phyloP scores from a whole-genome alignment of 169 alveolate species.

The Eimeria tenella region DNA sequence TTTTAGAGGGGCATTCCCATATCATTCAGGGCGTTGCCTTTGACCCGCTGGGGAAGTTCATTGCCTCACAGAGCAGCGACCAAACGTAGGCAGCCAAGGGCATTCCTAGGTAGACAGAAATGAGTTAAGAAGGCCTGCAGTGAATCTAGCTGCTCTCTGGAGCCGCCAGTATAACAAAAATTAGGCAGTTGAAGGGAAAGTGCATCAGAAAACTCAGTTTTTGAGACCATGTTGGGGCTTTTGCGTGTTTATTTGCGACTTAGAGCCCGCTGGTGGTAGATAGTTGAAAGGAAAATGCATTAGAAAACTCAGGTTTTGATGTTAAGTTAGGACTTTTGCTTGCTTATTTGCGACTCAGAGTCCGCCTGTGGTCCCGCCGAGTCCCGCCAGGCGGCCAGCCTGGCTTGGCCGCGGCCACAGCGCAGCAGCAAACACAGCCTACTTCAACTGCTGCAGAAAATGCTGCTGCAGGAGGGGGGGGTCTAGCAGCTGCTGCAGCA shows the following conservation, averaged over 20 bases:
- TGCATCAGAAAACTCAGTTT: no score
- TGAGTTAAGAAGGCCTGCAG: not conserved
- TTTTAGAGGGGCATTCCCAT: constrained; percentile 90
- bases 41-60: constrained; percentile 85
- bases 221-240: no score
- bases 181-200: not conserved
- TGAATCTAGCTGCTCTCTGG: not conserved
- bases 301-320: no score
- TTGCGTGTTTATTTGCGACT: no score
- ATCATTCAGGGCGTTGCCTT: constrained; percentile 90
- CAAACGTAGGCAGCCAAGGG: constrained; percentile 65
- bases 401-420: not conserved
- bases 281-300: no score
- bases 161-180: not conserved
- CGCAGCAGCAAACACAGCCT: not conserved
- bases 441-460: not conserved
- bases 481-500: not conserved
- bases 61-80: constrained; percentile 94
- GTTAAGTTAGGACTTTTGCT: no score
- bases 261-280: no score
- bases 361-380: constrained; percentile 32
- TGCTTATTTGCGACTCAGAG: not conserved
- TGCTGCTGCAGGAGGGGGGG: not conserved
- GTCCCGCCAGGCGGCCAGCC: not conserved
- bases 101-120: not conserved